Evolutionary conservation across 2,329 filamentous ascomycete genomes (phyloP).

Genomic region (Penicillium corylophilum): DNA sequence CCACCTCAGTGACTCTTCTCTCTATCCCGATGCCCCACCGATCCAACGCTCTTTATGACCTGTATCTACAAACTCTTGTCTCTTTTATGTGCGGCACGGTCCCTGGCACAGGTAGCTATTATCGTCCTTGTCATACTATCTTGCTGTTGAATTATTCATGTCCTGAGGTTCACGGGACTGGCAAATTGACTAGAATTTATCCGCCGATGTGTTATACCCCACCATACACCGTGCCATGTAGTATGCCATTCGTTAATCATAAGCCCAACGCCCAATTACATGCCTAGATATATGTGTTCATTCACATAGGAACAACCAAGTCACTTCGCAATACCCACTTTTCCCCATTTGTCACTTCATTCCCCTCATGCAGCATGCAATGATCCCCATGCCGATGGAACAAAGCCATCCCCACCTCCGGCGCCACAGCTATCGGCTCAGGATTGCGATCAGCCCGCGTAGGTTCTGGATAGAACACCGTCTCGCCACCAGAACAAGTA

Average conservation of each 20-base stretch:
- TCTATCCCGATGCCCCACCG: slow-evolving; percentile 3
- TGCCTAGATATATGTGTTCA: not conserved
- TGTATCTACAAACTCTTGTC: slow-evolving; percentile 23
- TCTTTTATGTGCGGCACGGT: slow-evolving; percentile 12
- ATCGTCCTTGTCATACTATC: slow-evolving; percentile 21
- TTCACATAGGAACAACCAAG: slow-evolving; percentile 51
- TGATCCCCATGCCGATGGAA: slow-evolving; percentile 86
- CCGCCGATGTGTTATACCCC: not conserved
- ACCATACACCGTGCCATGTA: not conserved
- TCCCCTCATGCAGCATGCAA: slow-evolving; percentile 85
- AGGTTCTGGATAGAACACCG: slow-evolving; percentile 78
- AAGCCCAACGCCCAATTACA: not conserved
- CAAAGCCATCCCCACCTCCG: slow-evolving; percentile 81
- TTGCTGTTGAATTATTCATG: slow-evolving; percentile 8
- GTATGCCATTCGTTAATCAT: not conserved
- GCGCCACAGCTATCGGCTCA: slow-evolving; percentile 68
- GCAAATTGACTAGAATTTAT: slow-evolving; percentile 19
- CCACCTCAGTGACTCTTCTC: not conserved
- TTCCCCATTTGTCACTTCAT: slow-evolving; percentile 74
- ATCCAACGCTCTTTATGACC: slow-evolving; percentile 22
- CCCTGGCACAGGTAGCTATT: slow-evolving; percentile 18
- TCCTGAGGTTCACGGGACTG: not conserved
- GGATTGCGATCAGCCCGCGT: slow-evolving; percentile 45
- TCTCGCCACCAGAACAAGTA: slow-evolving; percentile 81
- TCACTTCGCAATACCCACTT: slow-evolving; percentile 92